Conservation (phyloP, 2,329 filamentous ascomycete genomes). For the Apiospora pterosperma region DNA sequence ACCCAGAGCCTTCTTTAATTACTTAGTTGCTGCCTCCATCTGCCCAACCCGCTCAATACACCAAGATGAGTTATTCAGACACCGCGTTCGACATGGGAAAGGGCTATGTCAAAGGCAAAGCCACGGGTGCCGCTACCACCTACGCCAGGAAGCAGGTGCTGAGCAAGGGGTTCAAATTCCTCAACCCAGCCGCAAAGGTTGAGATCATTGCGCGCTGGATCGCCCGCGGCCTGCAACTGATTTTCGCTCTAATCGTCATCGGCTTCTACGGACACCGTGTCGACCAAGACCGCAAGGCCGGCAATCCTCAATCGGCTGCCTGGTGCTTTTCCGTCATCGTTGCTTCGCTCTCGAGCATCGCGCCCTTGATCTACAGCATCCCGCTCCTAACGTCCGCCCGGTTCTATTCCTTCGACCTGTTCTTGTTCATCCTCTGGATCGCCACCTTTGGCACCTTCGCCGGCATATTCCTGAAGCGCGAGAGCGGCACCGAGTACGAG, state of each 20-base stretch:
- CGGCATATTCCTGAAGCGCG: constrained; percentile 61
- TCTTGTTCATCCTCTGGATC: constrained; percentile 53
- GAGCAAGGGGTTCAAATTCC: not conserved
- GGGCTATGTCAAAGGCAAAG: not conserved
- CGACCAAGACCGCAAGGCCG: constrained; percentile 35
- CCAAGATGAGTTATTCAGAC: not conserved
- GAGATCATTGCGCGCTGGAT: not conserved
- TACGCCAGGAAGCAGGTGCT: not conserved
- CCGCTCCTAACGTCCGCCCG: constrained; percentile 27
- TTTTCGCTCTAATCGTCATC: constrained; percentile 65
- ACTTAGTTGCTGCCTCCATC: not conserved
- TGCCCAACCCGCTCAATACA: not conserved
- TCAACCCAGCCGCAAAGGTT: not conserved
- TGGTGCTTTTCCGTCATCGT: constrained; percentile 65
- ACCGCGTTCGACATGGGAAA: not conserved
- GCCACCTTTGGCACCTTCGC: constrained; percentile 71
- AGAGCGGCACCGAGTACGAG: constrained; percentile 49
- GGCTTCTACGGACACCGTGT: constrained; percentile 67
- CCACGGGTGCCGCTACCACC: not conserved
- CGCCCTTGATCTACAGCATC: constrained; percentile 39
- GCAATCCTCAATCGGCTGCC: constrained; percentile 44
- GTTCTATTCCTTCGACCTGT: constrained; percentile 41
- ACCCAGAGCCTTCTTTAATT: not conserved
- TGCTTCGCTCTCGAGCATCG: constrained; percentile 50
- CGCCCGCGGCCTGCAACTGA: constrained; percentile 65